These are phyloP conservation scores for Pleurotus salmoneostramineus DNA, from an alignment of 768 basidiomycete genomes.

Conservation along the genomic window DNA sequence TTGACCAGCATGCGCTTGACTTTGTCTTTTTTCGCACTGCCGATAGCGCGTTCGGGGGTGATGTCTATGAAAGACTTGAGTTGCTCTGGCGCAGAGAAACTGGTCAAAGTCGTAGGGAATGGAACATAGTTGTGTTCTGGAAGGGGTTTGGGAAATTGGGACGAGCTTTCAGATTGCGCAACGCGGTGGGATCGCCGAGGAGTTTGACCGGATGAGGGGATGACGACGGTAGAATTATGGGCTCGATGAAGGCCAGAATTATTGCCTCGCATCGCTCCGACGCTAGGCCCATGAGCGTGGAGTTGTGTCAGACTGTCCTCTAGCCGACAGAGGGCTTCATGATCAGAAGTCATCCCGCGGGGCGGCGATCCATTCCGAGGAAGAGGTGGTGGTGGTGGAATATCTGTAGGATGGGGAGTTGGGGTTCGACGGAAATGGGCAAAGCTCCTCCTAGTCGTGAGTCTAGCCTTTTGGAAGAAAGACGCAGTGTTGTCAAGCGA, in stretches of 20 bases:
- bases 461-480: background rate
- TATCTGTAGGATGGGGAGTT: background rate
- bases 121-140: background rate
- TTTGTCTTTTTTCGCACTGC: background rate
- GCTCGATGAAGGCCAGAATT: background rate
- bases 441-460: slow-evolving; percentile 5
- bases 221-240: slow-evolving; percentile 5
- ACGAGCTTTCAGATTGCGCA: background rate
- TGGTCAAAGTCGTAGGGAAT: background rate
- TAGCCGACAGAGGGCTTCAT: slow-evolving; percentile 24
- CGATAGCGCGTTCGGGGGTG: slow-evolving; percentile 4
- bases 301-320: slow-evolving; percentile 28
- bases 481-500: background rate
- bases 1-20: slow-evolving; percentile 9
- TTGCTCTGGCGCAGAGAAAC: background rate
- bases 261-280: slow-evolving; percentile 13
- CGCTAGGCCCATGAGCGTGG: slow-evolving; percentile 20
- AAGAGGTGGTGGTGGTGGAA: background rate
- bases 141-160: background rate
- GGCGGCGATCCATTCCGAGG: no score
- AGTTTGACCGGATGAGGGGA: slow-evolving; percentile 10
- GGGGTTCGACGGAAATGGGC: slow-evolving; percentile 4
- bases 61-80: slow-evolving; percentile 9
- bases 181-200: background rate
- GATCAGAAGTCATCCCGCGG: background rate